Evolutionary conservation across 2,329 filamentous ascomycete species (phyloP).

Genomic region (Hymenoscyphus fraxineus): DNA sequence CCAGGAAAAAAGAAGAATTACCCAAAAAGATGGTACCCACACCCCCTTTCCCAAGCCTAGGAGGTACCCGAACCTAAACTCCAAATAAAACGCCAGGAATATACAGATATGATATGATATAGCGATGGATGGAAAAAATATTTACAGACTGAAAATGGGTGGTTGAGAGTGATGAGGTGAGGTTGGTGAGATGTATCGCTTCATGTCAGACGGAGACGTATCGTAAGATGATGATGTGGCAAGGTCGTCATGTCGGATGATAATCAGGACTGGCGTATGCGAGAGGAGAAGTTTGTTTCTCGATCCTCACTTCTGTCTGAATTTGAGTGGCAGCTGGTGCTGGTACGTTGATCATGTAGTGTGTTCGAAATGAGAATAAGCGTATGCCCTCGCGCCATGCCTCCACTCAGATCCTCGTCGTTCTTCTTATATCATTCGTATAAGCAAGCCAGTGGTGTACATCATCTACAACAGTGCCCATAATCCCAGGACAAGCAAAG

Average conservation of each 20-base stretch:
- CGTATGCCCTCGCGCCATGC: background rate
- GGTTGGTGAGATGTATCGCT: background rate
- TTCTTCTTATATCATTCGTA: background rate
- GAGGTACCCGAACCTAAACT: background rate
- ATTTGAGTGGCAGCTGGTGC: background rate
- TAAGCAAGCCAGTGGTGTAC: background rate
- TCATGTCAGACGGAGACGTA: background rate
- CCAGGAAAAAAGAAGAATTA: background rate
- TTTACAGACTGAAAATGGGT: background rate
- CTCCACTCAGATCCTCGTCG: background rate
- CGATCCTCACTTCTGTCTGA: background rate
- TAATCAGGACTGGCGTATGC: background rate
- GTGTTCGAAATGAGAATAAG: background rate
- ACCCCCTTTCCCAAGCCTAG: background rate
- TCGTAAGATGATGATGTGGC: background rate
- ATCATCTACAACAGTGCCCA: constrained; percentile 13
- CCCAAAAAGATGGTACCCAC: background rate
- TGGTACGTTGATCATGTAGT: background rate
- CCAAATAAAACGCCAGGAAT: background rate
- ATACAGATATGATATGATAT: background rate
- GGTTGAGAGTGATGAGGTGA: background rate
- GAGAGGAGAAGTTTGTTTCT: background rate
- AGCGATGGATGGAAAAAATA: background rate
- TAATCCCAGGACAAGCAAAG: constrained; percentile 12
- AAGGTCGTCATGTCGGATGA: background rate